Base-by-base conservation (phyloP, 768 basidiomycete genomes). In the Strobilomyces echinocephalus region DNA sequence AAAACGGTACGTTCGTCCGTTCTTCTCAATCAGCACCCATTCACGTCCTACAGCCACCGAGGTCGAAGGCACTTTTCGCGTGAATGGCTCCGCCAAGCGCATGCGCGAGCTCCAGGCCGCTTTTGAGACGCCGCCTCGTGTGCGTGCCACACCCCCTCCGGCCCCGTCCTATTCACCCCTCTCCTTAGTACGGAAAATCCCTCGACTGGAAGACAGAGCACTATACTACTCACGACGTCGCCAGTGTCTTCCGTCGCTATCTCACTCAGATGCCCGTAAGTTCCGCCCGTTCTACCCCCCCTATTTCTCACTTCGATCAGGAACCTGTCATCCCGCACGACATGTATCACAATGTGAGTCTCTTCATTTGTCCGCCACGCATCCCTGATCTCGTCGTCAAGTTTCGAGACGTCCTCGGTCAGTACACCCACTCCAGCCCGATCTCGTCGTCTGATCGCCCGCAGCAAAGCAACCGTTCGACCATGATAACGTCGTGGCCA, bases 181-280 rank as follows among this genome's bases (percentile, higher is more conserved):
- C 24, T 26, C 21, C 15, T 49, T 63, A 95, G 94, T 99, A 91
- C 61, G 95, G 95, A 55, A 97, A 97, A 72, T 81, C 84, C 49
- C 74, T 99, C 39, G 88, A 97, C 60, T 97, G 95, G 94, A 86
- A 84, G 64, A 74, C 81, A 54, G 85, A 89, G 63, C 76, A 79
- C 18, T 97, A 87, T 68, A 95, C 88, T n/a, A 82, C 92, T 14
- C 95, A 99, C 68, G 95, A 99, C 67, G 93, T 97, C 47, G 95
- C 95, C 18, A 97, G 91, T 61, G 93, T 99, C 50, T 93, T 98
- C 65, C 81, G 95, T 54, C 76, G 95, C 74, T 99, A 92, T 71
- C 82, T 99, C 46, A 98, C 95, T 1, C 88, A 90, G 66, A 92
- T 98, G 88, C 94, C 97, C 31, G 95, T 95, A 63, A 69, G 90